Evolutionary conservation across 441 rosid genomes (phyloP).

Genomic region (Mallotus japonicus): DNA sequence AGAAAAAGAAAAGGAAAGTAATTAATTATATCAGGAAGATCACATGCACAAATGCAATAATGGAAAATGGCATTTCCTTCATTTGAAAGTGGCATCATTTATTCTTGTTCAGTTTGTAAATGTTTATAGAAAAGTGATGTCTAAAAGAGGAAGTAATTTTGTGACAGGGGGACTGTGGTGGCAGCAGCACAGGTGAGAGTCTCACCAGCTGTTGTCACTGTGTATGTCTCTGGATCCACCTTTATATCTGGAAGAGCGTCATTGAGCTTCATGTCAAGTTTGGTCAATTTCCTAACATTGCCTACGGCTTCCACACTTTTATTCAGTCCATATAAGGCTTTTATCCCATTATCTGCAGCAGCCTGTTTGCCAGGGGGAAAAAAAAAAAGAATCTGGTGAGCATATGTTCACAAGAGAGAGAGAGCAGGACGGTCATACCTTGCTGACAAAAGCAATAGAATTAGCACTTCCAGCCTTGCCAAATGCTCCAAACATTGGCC

Average conservation of each 20-base stretch:
- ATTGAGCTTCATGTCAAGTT: conserved; percentile 87
- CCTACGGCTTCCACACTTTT: conserved; percentile 78
- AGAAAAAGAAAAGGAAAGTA: not conserved
- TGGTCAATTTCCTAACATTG: conserved; percentile 61
- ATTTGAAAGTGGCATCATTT: not conserved
- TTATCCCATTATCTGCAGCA: conserved; percentile 52
- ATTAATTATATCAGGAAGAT: not conserved
- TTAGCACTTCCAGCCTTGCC: conserved; percentile 76
- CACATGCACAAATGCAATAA: not conserved
- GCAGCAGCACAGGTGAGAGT: conserved; percentile 67
- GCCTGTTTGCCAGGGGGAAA: conserved; percentile 50
- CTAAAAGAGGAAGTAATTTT: conserved; percentile 84
- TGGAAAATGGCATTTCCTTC: not conserved
- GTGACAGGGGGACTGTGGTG: conserved; percentile 69
- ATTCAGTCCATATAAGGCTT: conserved; percentile 54
- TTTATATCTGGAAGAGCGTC: conserved; percentile 72
- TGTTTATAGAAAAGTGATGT: not conserved
- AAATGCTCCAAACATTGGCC: conserved; percentile 97
- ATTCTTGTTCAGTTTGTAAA: not conserved
- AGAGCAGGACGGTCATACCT: conserved; percentile 41
- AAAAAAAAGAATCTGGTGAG: not conserved
- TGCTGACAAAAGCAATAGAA: conserved; percentile 91
- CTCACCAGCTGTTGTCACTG: conserved; percentile 59
- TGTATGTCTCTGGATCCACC: conserved; percentile 84
- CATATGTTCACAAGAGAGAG: not conserved